These are phyloP conservation scores for Citrus unshiu DNA, from an alignment of 345 rosid species.

Conservation along the genomic window DNA sequence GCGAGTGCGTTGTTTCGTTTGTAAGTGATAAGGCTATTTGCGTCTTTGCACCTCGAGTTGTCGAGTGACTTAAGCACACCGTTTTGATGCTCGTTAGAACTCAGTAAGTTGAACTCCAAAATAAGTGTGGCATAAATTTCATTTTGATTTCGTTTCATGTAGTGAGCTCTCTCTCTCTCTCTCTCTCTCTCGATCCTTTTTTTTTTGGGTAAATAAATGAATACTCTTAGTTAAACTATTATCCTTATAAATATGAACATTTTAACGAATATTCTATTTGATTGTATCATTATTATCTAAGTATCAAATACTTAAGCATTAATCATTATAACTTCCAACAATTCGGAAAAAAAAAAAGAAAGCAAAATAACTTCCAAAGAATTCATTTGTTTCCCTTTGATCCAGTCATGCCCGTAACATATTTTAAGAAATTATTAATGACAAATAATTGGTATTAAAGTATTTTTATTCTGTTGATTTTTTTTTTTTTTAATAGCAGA, in stretches of 20 bases:
- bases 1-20: not conserved
- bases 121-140: not conserved
- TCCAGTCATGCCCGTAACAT: not conserved
- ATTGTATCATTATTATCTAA: no score
- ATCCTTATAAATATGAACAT: no score
- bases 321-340: not conserved
- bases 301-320: no score
- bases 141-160: not conserved
- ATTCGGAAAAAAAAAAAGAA: not conserved
- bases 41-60: not conserved
- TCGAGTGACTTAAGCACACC: not conserved
- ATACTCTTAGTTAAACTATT: no score
- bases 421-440: no score
- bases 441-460: not conserved
- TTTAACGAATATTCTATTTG: no score
- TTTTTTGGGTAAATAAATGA: no score
- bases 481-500: no score
- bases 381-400: not conserved
- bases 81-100: not conserved
- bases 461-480: not conserved
- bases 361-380: not conserved
- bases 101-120: not conserved
- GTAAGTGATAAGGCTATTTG: not conserved
- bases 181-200: no score
- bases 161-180: no score